These are phyloP conservation scores for Boletus reticulatus DNA, from an alignment of 768 basidiomycete genomes.

Conservation along the genomic window DNA sequence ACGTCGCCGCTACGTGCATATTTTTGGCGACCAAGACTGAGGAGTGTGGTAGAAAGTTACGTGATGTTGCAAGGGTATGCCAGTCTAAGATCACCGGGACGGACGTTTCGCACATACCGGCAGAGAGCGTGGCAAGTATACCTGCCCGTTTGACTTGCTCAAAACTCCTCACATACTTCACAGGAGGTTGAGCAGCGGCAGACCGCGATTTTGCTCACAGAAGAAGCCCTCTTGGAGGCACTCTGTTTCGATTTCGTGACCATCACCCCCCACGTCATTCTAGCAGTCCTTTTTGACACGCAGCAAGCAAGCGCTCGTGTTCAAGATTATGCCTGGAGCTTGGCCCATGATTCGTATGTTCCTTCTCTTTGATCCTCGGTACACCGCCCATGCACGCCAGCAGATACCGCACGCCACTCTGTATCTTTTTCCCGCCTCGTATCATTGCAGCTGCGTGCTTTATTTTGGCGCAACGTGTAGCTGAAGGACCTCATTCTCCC, in stretches of 20 bases:
- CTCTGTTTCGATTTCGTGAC: slow-evolving; percentile 86
- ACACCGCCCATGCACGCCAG: slow-evolving; percentile 5
- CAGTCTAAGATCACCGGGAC: slow-evolving; percentile 61
- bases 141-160: background rate
- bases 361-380: background rate
- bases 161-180: background rate
- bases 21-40: slow-evolving; percentile 92
- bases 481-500: slow-evolving; percentile 70
- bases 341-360: slow-evolving; percentile 84
- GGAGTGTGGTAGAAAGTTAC: slow-evolving; percentile 81
- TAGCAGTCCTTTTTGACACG: slow-evolving; percentile 70
- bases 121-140: slow-evolving; percentile 60
- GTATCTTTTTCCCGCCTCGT: slow-evolving; percentile 64
- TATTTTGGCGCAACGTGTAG: slow-evolving; percentile 68
- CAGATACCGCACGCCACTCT: slow-evolving; percentile 80
- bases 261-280: slow-evolving; percentile 70
- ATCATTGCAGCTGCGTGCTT: slow-evolving; percentile 78
- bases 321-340: slow-evolving; percentile 81
- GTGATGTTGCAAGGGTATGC: slow-evolving; percentile 78
- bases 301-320: slow-evolving; percentile 45
- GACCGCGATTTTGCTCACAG: slow-evolving; percentile 64
- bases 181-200: slow-evolving; percentile 79
- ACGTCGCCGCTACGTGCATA: slow-evolving; percentile 82
- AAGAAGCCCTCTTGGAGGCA: slow-evolving; percentile 78
- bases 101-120: slow-evolving; percentile 54